Conservation (phyloP, 495 filamentous ascomycete species). For the Glutinoglossum americanum region DNA sequence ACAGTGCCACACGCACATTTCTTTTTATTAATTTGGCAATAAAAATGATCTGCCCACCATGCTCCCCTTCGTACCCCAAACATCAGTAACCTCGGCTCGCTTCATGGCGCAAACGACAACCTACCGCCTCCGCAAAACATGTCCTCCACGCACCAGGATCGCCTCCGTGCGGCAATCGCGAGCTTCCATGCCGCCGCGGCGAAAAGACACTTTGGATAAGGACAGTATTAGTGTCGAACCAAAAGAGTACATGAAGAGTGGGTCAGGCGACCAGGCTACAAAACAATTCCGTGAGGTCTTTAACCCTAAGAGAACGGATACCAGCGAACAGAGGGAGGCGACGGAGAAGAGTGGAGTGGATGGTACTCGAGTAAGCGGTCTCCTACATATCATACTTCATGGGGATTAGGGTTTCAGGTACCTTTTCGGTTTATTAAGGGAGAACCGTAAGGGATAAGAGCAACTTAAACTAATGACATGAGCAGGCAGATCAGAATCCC, state of each 20-base stretch:
- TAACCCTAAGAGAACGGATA: constrained; percentile 33
- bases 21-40: too few relatives aligned
- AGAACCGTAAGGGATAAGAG: too few relatives aligned
- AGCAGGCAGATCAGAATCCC: constrained; percentile 20
- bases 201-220: constrained; percentile 29
- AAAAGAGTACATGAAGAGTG: constrained; percentile 35
- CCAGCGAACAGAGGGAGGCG: constrained; percentile 7
- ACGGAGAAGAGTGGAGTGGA: constrained; percentile 8
- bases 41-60: too few relatives aligned
- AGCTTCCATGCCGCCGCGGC: background rate
- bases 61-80: background rate
- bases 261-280: constrained; percentile 32
- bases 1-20: too few relatives aligned
- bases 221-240: constrained; percentile 29
- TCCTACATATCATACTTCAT: too few relatives aligned
- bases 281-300: constrained; percentile 29
- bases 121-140: background rate
- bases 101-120: background rate
- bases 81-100: background rate
- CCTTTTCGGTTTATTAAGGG: too few relatives aligned
- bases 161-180: constrained; percentile 1
- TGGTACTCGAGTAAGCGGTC: background rate
- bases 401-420: too few relatives aligned
- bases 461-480: too few relatives aligned
- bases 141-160: background rate